Conservation (phyloP, 108 stramenopile genomes). For the Asterionellopsis glacialis region DNA sequence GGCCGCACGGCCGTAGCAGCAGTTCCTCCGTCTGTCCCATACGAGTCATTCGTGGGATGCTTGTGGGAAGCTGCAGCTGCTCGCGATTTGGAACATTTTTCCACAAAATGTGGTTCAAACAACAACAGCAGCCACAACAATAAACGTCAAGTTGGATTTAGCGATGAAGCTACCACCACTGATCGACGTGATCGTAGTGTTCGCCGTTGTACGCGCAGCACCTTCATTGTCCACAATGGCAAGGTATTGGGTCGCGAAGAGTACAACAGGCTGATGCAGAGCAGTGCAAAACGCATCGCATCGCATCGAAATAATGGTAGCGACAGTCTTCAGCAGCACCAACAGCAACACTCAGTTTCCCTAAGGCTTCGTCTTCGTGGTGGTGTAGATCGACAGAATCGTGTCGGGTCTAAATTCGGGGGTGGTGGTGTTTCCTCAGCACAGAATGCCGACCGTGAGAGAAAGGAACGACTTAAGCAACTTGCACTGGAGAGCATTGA, state of each 20-base stretch:
- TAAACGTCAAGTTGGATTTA: too few relatives aligned
- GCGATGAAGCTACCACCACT: too few relatives aligned
- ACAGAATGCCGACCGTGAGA: constrained; percentile 91
- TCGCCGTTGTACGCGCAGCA: neutral
- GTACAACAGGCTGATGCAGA: constrained; percentile 1
- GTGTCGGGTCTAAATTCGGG: constrained; percentile 96
- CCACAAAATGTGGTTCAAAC: too few relatives aligned
- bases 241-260: constrained; percentile 9
- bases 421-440: constrained; percentile 93
- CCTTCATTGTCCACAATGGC: constrained; percentile 7
- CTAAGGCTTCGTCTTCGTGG: constrained; percentile 23
- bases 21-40: too few relatives aligned
- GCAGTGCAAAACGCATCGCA: too few relatives aligned
- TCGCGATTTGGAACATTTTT: too few relatives aligned
- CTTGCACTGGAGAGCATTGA: constrained; percentile 98
- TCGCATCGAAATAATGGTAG: too few relatives aligned
- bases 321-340: neutral
- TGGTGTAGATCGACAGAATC: constrained; percentile 94
- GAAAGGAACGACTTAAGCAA: constrained; percentile 93
- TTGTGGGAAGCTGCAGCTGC: too few relatives aligned
- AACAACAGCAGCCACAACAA: too few relatives aligned
- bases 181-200: neutral
- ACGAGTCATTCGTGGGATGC: too few relatives aligned
- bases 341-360: constrained; percentile 1
- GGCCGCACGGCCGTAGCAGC: constrained; percentile 7